A percentile compares a stretch with the other conserved stretches of the same genome.
These are phyloP conservation scores for Cyclostephanos tholiformis DNA, from an alignment of 108 stramenopile species.

Conservation along the genomic window DNA sequence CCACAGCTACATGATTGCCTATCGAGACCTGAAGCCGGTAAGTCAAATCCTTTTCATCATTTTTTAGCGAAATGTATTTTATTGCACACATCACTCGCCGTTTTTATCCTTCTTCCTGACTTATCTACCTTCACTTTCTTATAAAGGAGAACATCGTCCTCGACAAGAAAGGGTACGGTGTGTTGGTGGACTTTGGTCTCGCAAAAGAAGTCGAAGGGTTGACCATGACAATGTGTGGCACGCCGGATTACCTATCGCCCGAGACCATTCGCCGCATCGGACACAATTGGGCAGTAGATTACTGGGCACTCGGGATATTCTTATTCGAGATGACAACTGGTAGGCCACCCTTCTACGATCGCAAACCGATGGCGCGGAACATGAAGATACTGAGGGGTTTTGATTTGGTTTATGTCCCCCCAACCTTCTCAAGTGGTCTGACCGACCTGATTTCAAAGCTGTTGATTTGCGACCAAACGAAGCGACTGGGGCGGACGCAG, in stretches of 20 bases:
- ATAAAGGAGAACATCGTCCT: conserved; percentile 59
- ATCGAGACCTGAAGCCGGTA: conserved; percentile 67
- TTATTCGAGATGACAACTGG: conserved; percentile 66
- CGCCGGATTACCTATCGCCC: conserved; percentile 66
- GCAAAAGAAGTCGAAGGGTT: conserved; percentile 61
- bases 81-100: background rate
- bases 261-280: conserved; percentile 63
- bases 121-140: conserved; percentile 47
- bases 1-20: conserved; percentile 67
- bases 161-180: conserved; percentile 51
- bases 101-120: conserved; percentile 15
- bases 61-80: conserved; percentile 24
- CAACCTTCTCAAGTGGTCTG: conserved; percentile 49
- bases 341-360: conserved; percentile 61
- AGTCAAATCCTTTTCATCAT: conserved; percentile 33
- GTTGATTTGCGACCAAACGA: conserved; percentile 56
- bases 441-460: conserved; percentile 68
- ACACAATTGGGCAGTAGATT: conserved; percentile 76
- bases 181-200: conserved; percentile 70
- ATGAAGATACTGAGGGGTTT: conserved; percentile 43
- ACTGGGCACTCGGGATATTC: conserved; percentile 68
- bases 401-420: conserved; percentile 39
- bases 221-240: conserved; percentile 65
- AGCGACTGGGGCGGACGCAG: conserved; percentile 68
- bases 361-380: conserved; percentile 14